Conservation (phyloP, 495 filamentous ascomycete species). For the Aspergillus homomorphus region DNA sequence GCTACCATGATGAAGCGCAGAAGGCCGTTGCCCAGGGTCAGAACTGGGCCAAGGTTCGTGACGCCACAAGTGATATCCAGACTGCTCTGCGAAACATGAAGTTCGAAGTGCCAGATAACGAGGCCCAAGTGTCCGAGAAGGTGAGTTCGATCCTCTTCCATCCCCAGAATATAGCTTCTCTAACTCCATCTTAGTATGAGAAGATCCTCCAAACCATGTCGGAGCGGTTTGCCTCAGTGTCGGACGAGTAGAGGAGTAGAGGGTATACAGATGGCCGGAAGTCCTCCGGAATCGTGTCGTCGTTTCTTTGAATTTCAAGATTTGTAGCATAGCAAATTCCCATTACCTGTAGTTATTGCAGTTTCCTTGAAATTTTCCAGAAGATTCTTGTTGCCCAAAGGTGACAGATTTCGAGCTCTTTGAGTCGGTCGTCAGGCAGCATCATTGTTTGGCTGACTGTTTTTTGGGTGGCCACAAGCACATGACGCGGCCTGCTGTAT, state of each 20-base stretch:
- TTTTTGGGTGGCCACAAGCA: constrained; percentile 19
- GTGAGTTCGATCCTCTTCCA: constrained; percentile 39
- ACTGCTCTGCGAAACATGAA: constrained; percentile 83
- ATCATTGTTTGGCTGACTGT: constrained; percentile 11
- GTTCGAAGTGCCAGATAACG: constrained; percentile 83
- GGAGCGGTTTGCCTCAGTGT: constrained; percentile 91
- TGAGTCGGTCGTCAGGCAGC: constrained; percentile 12
- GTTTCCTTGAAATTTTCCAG: constrained; percentile 7
- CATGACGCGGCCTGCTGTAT: constrained; percentile 15
- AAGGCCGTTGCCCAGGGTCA: constrained; percentile 89
- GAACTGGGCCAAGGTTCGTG: constrained; percentile 87
- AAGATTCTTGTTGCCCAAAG: background rate
- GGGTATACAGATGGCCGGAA: background rate
- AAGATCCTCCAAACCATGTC: constrained; percentile 83
- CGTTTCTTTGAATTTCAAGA: constrained; percentile 21
- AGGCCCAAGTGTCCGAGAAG: constrained; percentile 74
- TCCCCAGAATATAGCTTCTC: background rate
- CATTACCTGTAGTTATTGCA: constrained; percentile 38
- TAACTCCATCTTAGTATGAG: constrained; percentile 65
- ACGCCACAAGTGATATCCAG: constrained; percentile 85
- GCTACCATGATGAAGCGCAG: constrained; percentile 94
- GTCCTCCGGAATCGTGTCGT: background rate
- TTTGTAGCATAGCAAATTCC: constrained; percentile 42
- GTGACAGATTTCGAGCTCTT: background rate
- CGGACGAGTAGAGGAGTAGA: constrained; percentile 90